Base-by-base conservation (phyloP, 352 stramenopile species). In the Globisporangium okanoganense region DNA sequence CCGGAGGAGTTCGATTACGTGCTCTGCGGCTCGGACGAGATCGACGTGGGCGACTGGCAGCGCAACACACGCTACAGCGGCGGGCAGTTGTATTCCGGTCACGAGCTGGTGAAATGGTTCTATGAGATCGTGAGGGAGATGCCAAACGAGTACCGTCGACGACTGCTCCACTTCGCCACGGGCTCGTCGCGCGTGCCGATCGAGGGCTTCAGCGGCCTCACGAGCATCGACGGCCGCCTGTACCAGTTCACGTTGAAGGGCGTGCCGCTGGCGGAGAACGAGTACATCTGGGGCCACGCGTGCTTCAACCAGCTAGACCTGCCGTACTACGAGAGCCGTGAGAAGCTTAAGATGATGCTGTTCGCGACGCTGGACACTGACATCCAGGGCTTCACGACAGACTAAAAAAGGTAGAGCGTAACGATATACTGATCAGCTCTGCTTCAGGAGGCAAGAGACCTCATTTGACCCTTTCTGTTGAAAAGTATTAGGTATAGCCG, bases 21-120 rank as follows among this genome's bases (percentile, higher is more conserved):
- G n/a, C 69, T 98, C 6, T 98, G 98, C 71, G 95, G 95, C 22
- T 75, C 97, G 31, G 87, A 96, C 16, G 56, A 43, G 43, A 55
- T 62, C 16, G 56, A 62, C 31, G 8, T 31, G 40, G 41, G 24
- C 12, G 44, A 33, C 20, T 51, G 22, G 22, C 2, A 51, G 22
- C 9, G 4, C 12, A 33, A 29, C 10, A 50, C 43, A 12, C 9
- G 20, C 5, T 10, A 18, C 6, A 48, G 43, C n/a, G 18, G 3
- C 5, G 22, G 7, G 12, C 18, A 16, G 43, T 3, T 12, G n/a
- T n/a, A 48, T 7, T 8, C n/a, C n/a, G n/a, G 6, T 22, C 20
- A 27, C 5, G 18, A 7, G 43, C 18, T 48, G 7, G 18, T 16
- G n/a, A n/a, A n/a, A 6, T 48, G 43, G 43, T 48, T 48, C n/a